Percentiles rank a stretch among this genome's conserved stretches.
These are phyloP conservation scores for Saturnispora bothae DNA, from an alignment of 805 yeast species.

Conservation along the genomic window DNA sequence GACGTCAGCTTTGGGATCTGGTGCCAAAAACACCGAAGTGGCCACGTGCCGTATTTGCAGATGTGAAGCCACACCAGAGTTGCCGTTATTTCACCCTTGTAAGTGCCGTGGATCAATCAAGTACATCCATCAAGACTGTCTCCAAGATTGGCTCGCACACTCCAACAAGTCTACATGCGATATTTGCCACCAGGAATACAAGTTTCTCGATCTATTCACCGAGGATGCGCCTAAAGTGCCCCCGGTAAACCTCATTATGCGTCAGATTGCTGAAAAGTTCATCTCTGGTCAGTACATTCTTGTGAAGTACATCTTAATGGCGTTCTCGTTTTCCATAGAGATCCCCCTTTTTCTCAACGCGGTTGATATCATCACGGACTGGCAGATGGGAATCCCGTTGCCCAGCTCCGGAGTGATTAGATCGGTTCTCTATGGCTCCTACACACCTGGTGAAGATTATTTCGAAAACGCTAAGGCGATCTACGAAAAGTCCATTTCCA, in stretches of 20 bases:
- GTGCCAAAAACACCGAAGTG: no score
- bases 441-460: conserved; percentile 1
- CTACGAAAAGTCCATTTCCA: conserved; percentile 10
- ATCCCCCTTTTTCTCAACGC: conserved; percentile 50
- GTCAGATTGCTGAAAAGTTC: conserved; percentile 20
- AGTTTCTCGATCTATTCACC: conserved; percentile 33
- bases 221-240: conserved; percentile 39
- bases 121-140: conserved; percentile 87
- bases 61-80: conserved; percentile 70
- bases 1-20: neutral
- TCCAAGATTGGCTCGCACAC: conserved; percentile 77
- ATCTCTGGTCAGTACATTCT: conserved; percentile 6
- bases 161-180: conserved; percentile 66
- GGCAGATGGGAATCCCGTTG: conserved; percentile 45
- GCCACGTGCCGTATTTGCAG: conserved; percentile 85
- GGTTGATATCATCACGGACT: conserved; percentile 43
- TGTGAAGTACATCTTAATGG: conserved; percentile 8
- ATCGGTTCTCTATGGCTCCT: conserved; percentile 5
- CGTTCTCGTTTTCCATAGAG: conserved; percentile 25
- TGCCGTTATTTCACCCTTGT: conserved; percentile 87
- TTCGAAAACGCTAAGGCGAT: conserved; percentile 7
- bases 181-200: conserved; percentile 71
- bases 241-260: conserved; percentile 42
- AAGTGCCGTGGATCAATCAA: conserved; percentile 88
- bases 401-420: conserved; percentile 20